A percentile compares a stretch with the other conserved stretches of the same genome.
Evolutionary conservation across 805 yeast genomes (phyloP).

Genomic region (Teunomyces stri): DNA sequence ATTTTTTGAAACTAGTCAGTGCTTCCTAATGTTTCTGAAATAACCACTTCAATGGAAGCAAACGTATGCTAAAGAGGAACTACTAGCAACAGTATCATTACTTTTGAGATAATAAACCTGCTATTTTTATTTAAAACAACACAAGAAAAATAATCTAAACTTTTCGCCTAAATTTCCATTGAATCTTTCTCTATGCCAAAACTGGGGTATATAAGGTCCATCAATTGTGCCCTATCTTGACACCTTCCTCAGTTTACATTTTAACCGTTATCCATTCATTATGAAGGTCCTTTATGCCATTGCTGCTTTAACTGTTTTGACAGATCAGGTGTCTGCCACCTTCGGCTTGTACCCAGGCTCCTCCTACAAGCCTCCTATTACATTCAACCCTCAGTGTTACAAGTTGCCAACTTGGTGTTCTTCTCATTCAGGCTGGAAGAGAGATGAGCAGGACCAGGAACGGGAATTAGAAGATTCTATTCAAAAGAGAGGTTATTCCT

Average conservation of each 20-base stretch:
- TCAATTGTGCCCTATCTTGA: neutral
- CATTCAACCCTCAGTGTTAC: slow-evolving; percentile 3
- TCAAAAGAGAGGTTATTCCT: slow-evolving; percentile 8
- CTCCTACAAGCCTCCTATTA: neutral
- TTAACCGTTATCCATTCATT: neutral
- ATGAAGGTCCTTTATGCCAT: neutral
- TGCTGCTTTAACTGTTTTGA: neutral
- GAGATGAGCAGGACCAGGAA: slow-evolving; percentile 6
- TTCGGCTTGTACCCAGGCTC: slow-evolving; percentile 1
- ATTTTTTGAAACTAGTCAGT: neutral
- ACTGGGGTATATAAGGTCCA: neutral
- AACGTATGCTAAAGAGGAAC: too few relatives aligned
- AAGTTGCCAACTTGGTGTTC: slow-evolving; percentile 1
- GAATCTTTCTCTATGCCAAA: neutral
- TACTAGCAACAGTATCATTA: neutral
- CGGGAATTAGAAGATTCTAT: slow-evolving; percentile 1
- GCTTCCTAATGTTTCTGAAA: neutral
- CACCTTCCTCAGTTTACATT: neutral
- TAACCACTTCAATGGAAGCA: too few relatives aligned
- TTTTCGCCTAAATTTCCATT: neutral
- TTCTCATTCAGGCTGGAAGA: neutral
- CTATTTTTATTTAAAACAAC: neutral
- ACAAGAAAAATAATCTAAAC: neutral
- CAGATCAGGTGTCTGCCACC: neutral
- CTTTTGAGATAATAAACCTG: neutral